phyloP scores from a whole-genome alignment of 1,284 basidiomycete genomes.

The Microbotryum silenes-acaulis region DNA sequence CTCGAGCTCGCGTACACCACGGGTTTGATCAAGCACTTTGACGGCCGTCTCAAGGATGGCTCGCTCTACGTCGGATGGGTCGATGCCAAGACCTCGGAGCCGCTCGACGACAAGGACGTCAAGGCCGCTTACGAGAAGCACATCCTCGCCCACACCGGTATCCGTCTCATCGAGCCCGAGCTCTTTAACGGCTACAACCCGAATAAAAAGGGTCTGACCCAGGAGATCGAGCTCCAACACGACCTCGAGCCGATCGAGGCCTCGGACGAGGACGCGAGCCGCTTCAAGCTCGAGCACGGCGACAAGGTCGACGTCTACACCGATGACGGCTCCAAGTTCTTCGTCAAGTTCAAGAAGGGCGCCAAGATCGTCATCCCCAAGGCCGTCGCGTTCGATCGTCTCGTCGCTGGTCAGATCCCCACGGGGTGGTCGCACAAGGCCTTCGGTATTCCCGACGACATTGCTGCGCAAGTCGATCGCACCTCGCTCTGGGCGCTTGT shows the following conservation, averaged over 20 bases:
- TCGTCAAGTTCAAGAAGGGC: conserved; percentile 97
- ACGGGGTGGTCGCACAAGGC: conserved; percentile 94
- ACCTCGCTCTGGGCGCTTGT: conserved; percentile 96
- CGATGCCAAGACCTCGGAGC: conserved; percentile 85
- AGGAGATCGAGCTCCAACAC: conserved; percentile 93
- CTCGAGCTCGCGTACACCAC: conserved; percentile 99
- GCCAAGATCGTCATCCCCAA: conserved; percentile 90
- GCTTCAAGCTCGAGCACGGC: conserved; percentile 94
- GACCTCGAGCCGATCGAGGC: conserved; percentile 95
- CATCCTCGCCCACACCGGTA: conserved; percentile 84
- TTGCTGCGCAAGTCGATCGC: conserved; percentile 87
- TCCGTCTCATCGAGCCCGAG: conserved; percentile 93
- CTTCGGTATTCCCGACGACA: conserved; percentile 97
- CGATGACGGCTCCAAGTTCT: conserved; percentile 82
- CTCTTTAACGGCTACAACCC: conserved; percentile 96
- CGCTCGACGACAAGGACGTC: conserved; percentile 98
- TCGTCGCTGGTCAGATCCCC: conserved; percentile 91
- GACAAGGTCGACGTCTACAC: conserved; percentile 87
- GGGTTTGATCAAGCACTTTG: conserved; percentile 97
- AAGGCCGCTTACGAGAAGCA: conserved; percentile 90
- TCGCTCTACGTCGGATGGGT: conserved; percentile 96
- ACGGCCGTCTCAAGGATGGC: conserved; percentile 88
- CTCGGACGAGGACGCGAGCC: conserved; percentile 78
- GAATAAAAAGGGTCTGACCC: conserved; percentile 91
- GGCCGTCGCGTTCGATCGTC: conserved; percentile 86